Conservation (phyloP, 179 eudicot species). For the Spinacia oleracea region DNA sequence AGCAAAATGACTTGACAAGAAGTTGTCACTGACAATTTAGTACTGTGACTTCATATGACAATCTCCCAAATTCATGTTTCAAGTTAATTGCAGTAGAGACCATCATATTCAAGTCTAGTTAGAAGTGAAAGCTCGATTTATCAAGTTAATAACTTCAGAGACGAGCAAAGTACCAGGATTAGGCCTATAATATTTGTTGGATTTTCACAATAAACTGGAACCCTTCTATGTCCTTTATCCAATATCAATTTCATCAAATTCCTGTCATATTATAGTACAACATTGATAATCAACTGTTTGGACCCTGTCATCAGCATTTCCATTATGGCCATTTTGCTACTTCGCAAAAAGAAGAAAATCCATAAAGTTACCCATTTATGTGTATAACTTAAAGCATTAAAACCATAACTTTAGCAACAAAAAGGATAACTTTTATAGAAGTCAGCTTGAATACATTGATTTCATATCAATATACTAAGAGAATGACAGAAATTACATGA, state of each 20-base stretch:
- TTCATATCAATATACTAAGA: too few species aligned
- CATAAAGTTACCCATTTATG: too few species aligned
- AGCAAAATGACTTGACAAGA: conserved; percentile 10
- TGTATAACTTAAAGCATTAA: too few species aligned
- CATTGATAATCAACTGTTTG: not conserved
- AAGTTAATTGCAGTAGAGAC: not conserved
- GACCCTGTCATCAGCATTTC: not conserved
- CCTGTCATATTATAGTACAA: conserved; percentile 35
- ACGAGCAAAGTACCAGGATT: conserved; percentile 45
- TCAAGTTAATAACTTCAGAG: not conserved
- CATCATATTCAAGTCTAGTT: not conserved
- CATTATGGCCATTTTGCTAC: too few species aligned
- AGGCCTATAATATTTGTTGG: conserved; percentile 73
- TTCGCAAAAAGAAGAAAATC: too few species aligned
- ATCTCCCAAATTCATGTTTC: not conserved
- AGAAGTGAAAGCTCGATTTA: not conserved
- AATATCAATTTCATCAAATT: conserved; percentile 59
- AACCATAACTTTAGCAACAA: too few species aligned
- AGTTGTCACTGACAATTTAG: not conserved
- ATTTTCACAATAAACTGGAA: conserved; percentile 83
- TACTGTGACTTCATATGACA: not conserved
- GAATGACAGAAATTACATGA: too few species aligned
- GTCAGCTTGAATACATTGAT: too few species aligned
- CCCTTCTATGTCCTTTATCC: conserved; percentile 87
- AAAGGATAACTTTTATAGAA: too few species aligned